Base-by-base conservation (phyloP, 768 basidiomycete species). In the Suillus clintonianus region DNA sequence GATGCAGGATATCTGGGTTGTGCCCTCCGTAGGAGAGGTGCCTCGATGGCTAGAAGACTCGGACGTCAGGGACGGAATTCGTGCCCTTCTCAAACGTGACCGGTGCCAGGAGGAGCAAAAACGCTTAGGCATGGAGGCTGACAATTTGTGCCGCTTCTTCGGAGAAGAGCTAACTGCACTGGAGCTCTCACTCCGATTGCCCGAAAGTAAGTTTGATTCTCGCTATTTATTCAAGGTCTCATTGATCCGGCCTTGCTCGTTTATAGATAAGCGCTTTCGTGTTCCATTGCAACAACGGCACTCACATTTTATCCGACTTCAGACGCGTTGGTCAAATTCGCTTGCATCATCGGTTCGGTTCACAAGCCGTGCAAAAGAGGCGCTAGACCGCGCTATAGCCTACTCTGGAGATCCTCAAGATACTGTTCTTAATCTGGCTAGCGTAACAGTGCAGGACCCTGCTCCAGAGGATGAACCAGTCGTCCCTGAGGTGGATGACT, bases 1-100 rank as follows among this genome's bases (percentile, higher is more conserved):
- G 0, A 73, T 80, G 72, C 72, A 80, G 42, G 78, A 80, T 59
- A 69, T 80, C 0, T 80, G 78, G 78, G 75, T 79, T 3, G 65
- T 63, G 0, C 69, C 68, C 0, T 55, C 69, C 4, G 30, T 48
- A 0, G 61, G 22, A 1, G 54, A 62, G 10, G 51, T 67, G 0
- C 77, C 72, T 10, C 61, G 56, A 14, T 82, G 81, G 80, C 68
- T 80, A 0, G 65, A 73, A 34, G 70, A 62, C 56, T 48, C 62
- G 8, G 32, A 62, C 41, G 32, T 65, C n/a, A 37, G 61, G 19
- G 41, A 43, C 6, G 60, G 64, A 19, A 67, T 67, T 42, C 30
- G 58, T 14, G 22, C 43, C 60, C 34, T 59, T 17, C 61, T 65
- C 7, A 36, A 24, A 24, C 8, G 32, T 0, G 65, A 66, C 34